Evolutionary conservation across 2,329 filamentous ascomycete species (phyloP).

Genomic region (Niveomyces coronatus): DNA sequence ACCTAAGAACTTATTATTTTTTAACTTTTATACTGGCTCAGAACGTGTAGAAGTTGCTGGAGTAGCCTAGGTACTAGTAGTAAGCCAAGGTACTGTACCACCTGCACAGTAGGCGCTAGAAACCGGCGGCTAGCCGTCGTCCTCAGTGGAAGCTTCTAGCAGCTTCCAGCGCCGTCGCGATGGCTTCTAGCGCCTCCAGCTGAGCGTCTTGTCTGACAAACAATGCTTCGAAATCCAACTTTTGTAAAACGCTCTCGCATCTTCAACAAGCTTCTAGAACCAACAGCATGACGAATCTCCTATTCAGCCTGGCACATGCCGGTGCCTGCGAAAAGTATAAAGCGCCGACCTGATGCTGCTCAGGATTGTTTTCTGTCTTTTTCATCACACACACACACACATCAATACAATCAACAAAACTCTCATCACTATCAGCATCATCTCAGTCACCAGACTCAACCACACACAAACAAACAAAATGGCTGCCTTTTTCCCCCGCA

Average conservation of each 20-base stretch:
- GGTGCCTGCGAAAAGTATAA: constrained; percentile 19
- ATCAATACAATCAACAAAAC: constrained; percentile 17
- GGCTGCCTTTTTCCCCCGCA: constrained; percentile 50
- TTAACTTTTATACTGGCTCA: no score
- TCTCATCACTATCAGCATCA: constrained; percentile 13
- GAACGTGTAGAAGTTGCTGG: no score
- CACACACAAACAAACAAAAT: constrained; percentile 32
- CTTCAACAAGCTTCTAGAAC: constrained; percentile 11
- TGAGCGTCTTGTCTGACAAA: constrained; percentile 10
- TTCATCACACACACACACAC: constrained; percentile 12
- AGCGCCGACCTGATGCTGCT: constrained; percentile 13
- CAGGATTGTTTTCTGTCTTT: constrained; percentile 11
- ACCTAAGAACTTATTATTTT: no score
- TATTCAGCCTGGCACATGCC: constrained; percentile 3
- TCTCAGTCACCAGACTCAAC: constrained; percentile 7
- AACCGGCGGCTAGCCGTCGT: neutral
- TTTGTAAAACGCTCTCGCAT: constrained; percentile 12
- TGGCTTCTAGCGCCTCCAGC: constrained; percentile 14
- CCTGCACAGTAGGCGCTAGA: no score
- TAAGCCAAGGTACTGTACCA: no score
- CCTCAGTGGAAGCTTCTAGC: constrained; percentile 18
- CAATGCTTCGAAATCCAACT: constrained; percentile 12
- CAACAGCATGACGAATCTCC: constrained; percentile 4
- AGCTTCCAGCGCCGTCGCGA: constrained; percentile 13
- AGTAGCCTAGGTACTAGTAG: no score